These are phyloP conservation scores for Pichia kluyveri DNA, from an alignment of 805 yeast genomes.

Conservation along the genomic window DNA sequence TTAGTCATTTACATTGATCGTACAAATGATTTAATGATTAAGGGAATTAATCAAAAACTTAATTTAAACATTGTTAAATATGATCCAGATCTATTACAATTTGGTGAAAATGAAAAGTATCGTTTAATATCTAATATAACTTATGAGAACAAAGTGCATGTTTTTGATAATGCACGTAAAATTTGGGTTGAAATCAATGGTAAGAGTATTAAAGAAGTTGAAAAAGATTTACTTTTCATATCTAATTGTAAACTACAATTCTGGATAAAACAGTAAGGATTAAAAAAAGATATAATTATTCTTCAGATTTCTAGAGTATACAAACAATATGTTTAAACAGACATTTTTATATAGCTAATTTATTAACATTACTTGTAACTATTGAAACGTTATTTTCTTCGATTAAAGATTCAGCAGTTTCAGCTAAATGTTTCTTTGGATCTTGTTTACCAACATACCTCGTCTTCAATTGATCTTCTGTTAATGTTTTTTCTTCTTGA, in stretches of 20 bases:
- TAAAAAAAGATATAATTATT: too few relatives aligned
- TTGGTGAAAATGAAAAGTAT: constrained; percentile 27
- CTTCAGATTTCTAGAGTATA: not conserved
- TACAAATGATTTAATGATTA: constrained; percentile 24
- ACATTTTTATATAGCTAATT: constrained; percentile 63
- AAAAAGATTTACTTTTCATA: constrained; percentile 51
- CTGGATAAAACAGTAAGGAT: constrained; percentile 36
- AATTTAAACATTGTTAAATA: constrained; percentile 60
- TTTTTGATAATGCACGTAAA: constrained; percentile 29
- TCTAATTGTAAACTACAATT: constrained; percentile 58
- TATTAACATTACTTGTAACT: constrained; percentile 81
- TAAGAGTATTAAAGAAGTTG: constrained; percentile 35
- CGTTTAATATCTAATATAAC: constrained; percentile 42
- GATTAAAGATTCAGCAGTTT: constrained; percentile 74
- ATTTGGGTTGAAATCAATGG: constrained; percentile 57
- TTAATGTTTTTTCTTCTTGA: constrained; percentile 81
- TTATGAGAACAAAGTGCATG: constrained; percentile 40
- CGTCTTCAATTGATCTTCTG: constrained; percentile 84
- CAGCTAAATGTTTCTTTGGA: constrained; percentile 93
- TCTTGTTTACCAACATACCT: constrained; percentile 98
- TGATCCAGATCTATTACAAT: constrained; percentile 29
- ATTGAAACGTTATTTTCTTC: constrained; percentile 88
- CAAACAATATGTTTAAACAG: not conserved
- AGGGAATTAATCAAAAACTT: constrained; percentile 28
- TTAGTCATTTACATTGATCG: constrained; percentile 53